These are phyloP conservation scores for Sporothrix globosa DNA, from an alignment of 2,329 filamentous ascomycete species.

Conservation along the genomic window DNA sequence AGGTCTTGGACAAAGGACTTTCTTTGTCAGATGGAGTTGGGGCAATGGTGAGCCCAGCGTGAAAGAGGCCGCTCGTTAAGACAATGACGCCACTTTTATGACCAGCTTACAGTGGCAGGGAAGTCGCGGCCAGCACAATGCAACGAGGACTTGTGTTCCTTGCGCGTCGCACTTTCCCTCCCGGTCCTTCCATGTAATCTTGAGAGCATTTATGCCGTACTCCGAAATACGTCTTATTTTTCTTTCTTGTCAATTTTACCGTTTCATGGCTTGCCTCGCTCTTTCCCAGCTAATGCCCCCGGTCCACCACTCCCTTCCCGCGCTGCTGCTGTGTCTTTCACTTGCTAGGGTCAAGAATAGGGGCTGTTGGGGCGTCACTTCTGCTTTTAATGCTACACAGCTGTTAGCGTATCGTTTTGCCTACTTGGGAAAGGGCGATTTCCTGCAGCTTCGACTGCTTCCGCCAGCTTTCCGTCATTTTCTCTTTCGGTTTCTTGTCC, in stretches of 20 bases:
- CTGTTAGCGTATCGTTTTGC: conserved; percentile 17
- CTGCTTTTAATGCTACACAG: conserved; percentile 7
- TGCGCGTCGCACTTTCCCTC: conserved; percentile 9
- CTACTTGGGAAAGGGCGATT: conserved; percentile 13
- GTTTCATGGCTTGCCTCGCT: background rate
- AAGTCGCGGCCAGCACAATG: conserved; percentile 13
- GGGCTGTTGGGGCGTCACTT: conserved; percentile 9
- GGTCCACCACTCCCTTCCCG: background rate
- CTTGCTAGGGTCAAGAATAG: conserved; percentile 13
- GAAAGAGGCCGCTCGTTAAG: background rate
- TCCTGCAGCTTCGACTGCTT: conserved; percentile 5
- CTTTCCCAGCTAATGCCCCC: background rate
- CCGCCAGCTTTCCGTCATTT: conserved; percentile 15
- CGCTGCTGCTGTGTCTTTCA: conserved; percentile 1
- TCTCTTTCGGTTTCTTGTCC: background rate
- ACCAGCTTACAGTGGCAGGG: background rate
- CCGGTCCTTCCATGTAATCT: conserved; percentile 8
- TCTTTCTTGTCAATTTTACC: background rate
- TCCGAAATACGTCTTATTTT: background rate
- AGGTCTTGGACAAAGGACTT: background rate
- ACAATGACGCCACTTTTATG: conserved; percentile 21
- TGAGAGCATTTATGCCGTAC: background rate
- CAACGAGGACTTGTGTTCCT: background rate
- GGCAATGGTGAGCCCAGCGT: background rate
- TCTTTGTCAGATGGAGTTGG: conserved; percentile 4